Evolutionary conservation across 2,329 filamentous ascomycete genomes (phyloP).

Genomic region (Dothistroma septosporum): DNA sequence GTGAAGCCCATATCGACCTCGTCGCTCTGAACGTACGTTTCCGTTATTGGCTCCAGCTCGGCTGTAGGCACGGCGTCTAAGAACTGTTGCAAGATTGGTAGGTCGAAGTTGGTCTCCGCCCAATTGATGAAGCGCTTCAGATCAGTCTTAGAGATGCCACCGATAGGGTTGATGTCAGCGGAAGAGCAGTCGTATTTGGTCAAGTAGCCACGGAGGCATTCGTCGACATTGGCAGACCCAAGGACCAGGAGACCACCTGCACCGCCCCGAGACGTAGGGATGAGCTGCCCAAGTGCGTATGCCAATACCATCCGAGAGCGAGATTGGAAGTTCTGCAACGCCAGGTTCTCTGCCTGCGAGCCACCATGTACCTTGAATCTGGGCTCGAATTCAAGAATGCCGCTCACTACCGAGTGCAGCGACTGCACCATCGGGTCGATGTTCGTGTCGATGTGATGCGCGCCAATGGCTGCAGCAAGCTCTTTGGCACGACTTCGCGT

Average conservation of each 20-base stretch:
- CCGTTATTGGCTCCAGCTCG: constrained; percentile 60
- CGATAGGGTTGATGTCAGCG: constrained; percentile 60
- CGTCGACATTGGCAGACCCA: constrained; percentile 64
- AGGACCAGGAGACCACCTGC: constrained; percentile 61
- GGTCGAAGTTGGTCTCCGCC: constrained; percentile 54
- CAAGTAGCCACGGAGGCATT: constrained; percentile 55
- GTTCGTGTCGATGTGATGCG: constrained; percentile 68
- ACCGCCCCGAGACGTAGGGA: constrained; percentile 57
- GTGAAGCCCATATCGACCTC: constrained; percentile 54
- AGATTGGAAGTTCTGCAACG: constrained; percentile 66
- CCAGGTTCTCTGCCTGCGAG: constrained; percentile 55
- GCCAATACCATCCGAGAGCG: constrained; percentile 62
- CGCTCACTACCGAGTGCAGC: constrained; percentile 56
- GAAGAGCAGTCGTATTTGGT: constrained; percentile 66
- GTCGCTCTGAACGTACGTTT: constrained; percentile 56
- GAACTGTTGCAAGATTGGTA: constrained; percentile 65
- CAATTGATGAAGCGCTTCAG: constrained; percentile 69
- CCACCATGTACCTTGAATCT: constrained; percentile 64
- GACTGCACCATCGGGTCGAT: constrained; percentile 66
- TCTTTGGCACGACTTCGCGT: constrained; percentile 63
- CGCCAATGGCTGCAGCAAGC: constrained; percentile 60
- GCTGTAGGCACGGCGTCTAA: constrained; percentile 52
- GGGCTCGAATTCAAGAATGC: constrained; percentile 57
- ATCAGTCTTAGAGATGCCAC: constrained; percentile 62
- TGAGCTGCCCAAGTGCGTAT: constrained; percentile 61